phyloP scores from a whole-genome alignment of 495 filamentous ascomycete species.

The Xylaria palmicola region DNA sequence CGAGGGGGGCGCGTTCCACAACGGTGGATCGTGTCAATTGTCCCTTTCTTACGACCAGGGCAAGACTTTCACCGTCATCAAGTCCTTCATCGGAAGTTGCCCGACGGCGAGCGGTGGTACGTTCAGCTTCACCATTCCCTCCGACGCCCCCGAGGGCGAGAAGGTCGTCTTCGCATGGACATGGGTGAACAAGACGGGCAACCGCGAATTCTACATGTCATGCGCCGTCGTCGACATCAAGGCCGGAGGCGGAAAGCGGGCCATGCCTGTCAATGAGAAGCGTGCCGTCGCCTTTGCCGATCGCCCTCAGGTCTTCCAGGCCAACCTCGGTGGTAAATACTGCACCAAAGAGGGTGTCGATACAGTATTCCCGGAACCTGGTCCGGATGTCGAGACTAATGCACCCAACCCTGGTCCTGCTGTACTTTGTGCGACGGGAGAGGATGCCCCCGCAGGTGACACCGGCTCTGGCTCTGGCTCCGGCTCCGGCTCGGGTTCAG shows the following conservation, averaged over 20 bases:
- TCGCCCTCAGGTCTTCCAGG: slow-evolving; percentile 59
- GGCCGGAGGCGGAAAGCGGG: slow-evolving; percentile 35
- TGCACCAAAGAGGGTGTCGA: slow-evolving; percentile 53
- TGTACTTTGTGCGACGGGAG: slow-evolving; percentile 34
- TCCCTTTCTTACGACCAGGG: slow-evolving; percentile 63
- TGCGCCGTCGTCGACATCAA: slow-evolving; percentile 60
- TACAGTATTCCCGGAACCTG: slow-evolving; percentile 71
- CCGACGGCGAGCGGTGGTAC: slow-evolving; percentile 41
- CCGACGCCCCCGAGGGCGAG: slow-evolving; percentile 55
- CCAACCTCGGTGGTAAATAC: slow-evolving; percentile 57
- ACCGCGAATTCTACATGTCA: slow-evolving; percentile 70
- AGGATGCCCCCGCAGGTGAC: slow-evolving; percentile 27
- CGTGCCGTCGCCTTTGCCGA: slow-evolving; percentile 44
- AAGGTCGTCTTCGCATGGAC: slow-evolving; percentile 65
- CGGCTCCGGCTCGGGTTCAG: slow-evolving; percentile 15
- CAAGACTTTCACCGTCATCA: slow-evolving; percentile 61
- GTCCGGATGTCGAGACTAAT: slow-evolving; percentile 55
- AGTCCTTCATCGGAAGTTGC: slow-evolving; percentile 64
- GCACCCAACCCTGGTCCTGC: slow-evolving; percentile 29
- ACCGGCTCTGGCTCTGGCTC: slow-evolving; percentile 17
- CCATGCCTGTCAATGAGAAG: slow-evolving; percentile 15
- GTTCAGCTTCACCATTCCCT: slow-evolving; percentile 65
- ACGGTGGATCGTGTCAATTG: slow-evolving; percentile 66
- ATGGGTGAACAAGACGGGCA: slow-evolving; percentile 64
- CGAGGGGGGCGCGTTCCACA: slow-evolving; percentile 56